phyloP scores from a whole-genome alignment of 805 yeast genomes.

The Wickerhamomyces ciferrii region DNA sequence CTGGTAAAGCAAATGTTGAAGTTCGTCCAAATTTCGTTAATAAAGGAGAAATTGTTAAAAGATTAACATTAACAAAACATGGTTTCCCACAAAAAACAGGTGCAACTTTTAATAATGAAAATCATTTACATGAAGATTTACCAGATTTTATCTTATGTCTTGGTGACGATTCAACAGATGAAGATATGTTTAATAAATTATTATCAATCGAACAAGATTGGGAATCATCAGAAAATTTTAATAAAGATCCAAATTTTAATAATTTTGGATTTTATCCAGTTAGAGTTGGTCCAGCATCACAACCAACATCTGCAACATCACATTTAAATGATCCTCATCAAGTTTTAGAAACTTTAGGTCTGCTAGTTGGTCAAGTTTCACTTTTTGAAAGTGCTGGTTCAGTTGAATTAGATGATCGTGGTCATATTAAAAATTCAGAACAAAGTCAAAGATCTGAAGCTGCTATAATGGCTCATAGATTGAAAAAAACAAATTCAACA shows the following conservation, averaged over 20 bases:
- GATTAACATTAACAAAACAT: conserved; percentile 63
- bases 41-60: conserved; percentile 92
- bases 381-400: conserved; percentile 75
- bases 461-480: conserved; percentile 13
- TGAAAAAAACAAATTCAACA: conserved; percentile 13
- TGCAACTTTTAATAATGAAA: conserved; percentile 21
- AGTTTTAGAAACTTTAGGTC: conserved; percentile 79
- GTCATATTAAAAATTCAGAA: conserved; percentile 49
- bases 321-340: conserved; percentile 81
- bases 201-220: conserved; percentile 55
- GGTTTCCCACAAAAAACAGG: conserved; percentile 45
- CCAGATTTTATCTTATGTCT: conserved; percentile 87
- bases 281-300: conserved; percentile 90
- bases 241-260: conserved; percentile 39
- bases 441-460: conserved; percentile 32
- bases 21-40: conserved; percentile 94
- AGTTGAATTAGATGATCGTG: conserved; percentile 71
- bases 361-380: conserved; percentile 74
- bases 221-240: conserved; percentile 33
- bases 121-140: conserved; percentile 35
- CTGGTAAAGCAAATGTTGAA: conserved; percentile 95
- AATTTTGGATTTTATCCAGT: conserved; percentile 73
- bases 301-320: conserved; percentile 78
- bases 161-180: conserved; percentile 97
- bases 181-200: conserved; percentile 89